phyloP scores from a whole-genome alignment of 2,329 filamentous ascomycete species.

The Corinectria fuckeliana region DNA sequence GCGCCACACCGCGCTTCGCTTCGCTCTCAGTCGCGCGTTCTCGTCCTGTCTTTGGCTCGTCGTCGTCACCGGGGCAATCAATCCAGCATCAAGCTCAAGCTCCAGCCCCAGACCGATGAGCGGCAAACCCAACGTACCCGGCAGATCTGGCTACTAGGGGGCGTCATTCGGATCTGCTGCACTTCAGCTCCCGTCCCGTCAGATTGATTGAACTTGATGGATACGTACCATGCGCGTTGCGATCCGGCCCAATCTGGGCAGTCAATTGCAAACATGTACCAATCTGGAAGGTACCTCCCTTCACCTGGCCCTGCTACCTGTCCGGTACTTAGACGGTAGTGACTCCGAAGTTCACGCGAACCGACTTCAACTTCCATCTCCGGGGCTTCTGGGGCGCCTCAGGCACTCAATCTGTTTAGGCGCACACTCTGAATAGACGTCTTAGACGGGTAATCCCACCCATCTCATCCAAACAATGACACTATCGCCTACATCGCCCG shows the following conservation, averaged over 20 bases:
- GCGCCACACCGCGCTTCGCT: not conserved
- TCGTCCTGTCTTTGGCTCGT: not conserved
- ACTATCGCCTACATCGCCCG: slow-evolving; percentile 23
- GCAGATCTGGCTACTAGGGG: slow-evolving; percentile 16
- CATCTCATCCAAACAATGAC: slow-evolving; percentile 1
- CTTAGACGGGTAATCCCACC: not conserved
- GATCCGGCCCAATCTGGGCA: slow-evolving; percentile 5
- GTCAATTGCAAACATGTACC: slow-evolving; percentile 5
- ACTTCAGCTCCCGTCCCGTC: slow-evolving; percentile 1
- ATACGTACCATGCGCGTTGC: slow-evolving; percentile 4
- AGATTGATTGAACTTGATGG: slow-evolving; percentile 12
- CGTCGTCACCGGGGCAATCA: slow-evolving; percentile 7
- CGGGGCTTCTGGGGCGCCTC: not conserved
- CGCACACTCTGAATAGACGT: not conserved
- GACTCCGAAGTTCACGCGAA: slow-evolving; percentile 6
- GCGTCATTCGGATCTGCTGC: slow-evolving; percentile 19
- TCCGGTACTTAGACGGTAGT: no score
- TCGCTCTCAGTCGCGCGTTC: slow-evolving; percentile 13
- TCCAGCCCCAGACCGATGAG: slow-evolving; percentile 13
- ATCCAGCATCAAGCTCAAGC: not conserved
- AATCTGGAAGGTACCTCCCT: slow-evolving; percentile 5
- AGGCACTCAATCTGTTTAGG: not conserved
- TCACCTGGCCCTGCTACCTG: not conserved
- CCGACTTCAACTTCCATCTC: not conserved
- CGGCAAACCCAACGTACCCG: slow-evolving; percentile 2